Evolutionary conservation across 2,329 filamentous ascomycete genomes (phyloP), one percentile per base, ranked within the genome.

Genomic region (Trichoderma afroharzianum): DNA sequence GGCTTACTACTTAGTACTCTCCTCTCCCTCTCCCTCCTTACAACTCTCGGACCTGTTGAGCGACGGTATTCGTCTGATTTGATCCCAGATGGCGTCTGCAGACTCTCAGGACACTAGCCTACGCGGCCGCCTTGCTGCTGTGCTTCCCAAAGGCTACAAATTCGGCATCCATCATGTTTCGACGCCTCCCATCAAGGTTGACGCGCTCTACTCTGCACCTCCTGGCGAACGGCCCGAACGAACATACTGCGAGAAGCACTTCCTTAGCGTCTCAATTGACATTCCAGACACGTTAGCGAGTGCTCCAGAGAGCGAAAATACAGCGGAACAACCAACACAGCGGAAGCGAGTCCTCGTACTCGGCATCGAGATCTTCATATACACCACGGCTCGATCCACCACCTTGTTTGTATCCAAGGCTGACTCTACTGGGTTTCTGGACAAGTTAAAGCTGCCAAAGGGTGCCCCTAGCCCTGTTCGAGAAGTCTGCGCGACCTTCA

Each of bases 371-470:
- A 86, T 98, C 66, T 87, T 96, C 76, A 88, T 99, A 72, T 99
- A 97, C 82, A 92, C 90, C 0, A 97, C 95, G 0, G 88, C 88
- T 59, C 88, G 88, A 76, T 88, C 94, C 28, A 97, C 92, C 1
- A 98, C 93, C 4, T 87, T 98, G 68, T 99, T 99, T 80, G 92
- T 99, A 28, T 95, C 95, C 74, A 99, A 99, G 82, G 96, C 96
- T 63, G 96, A 99, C 82, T 98, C 96, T 11, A 98, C 95, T 0
- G 96, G 97, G 28, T 97, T 94, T 79, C 83, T 98, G 11, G 85
- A 90, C 75, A 85, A 92, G 2, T 83, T 95, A 43, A 83, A 88
- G 21, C 83, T 93, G 0, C 88, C 90, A 18, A 87, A 84, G 75
- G 85, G 88, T n/a, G 84, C 86, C 0, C 85, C 88, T 0, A 96